Base-by-base conservation (phyloP, 305 asterid genomes). In the Fraxinus paxiana region DNA sequence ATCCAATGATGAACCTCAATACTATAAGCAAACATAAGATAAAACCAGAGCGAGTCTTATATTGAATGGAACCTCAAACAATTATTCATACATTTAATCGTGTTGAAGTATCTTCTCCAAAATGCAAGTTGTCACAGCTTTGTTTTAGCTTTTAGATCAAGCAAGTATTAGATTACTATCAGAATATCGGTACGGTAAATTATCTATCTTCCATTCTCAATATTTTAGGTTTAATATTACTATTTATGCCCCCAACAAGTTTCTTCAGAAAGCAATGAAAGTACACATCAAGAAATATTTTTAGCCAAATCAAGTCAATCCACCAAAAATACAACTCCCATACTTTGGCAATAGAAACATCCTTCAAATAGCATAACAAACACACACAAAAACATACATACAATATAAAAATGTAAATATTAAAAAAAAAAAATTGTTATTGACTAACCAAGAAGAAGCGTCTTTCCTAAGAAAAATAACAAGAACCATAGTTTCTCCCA, bases 401-500 rank as follows among this genome's bases (percentile, higher is more conserved):
- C 18, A 28, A 26, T 28, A 24, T 24, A 26, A 4, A 26, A 34
- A 4, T 7, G 6, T 63, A 6, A 51, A 8, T 24, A 8, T 2
- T 22, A 0, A 63, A 63, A 9, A 6, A 1, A 13, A 12, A 3
- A 63, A 24, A 3, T 63, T 63, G 7, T 12, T 26, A 26, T 8
- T 28, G 35, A 65, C 7, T 65, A 26, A 65, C 18, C 37, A 24
- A 63, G 72, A 63, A 22, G n/a, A 26, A 15, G 41, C 22, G 37
- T 13, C 37, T 10, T 69, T 31, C 35, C 75, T 30, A 69, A 15
- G 75, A 2, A 65, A 65, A 26, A 24, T 65, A 65, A 33, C 73
- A 71, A 48, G 74, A 81, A 24, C 83, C 67, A 73, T 77, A 79
- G 38, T 41, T 71, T 28, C 37, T 6, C 69, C 37, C 26, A 9